Evolutionary conservation across 306 rosid genomes (phyloP).

Genomic region (Glycine latifolia): DNA sequence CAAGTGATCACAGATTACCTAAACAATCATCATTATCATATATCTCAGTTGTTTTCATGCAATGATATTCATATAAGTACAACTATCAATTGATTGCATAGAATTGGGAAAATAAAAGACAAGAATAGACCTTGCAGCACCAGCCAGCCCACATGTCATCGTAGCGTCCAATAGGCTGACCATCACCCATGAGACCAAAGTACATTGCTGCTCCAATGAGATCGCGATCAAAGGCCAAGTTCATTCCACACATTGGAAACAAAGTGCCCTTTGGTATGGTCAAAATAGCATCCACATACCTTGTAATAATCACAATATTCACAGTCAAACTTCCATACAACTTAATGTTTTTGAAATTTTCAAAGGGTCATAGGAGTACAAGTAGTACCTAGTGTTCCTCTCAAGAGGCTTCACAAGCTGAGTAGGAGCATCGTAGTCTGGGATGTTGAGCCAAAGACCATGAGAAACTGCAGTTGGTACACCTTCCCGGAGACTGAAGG

Average conservation of each 20-base stretch:
- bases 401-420: slow-evolving; percentile 95
- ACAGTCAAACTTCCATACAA: background rate
- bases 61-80: background rate
- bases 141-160: slow-evolving; percentile 99
- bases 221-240: slow-evolving; percentile 83
- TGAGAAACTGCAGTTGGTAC: slow-evolving; percentile 78
- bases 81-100: background rate
- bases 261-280: slow-evolving; percentile 63
- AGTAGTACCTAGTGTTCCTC: slow-evolving; percentile 75
- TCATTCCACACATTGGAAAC: slow-evolving; percentile 95
- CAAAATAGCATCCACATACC: slow-evolving; percentile 59
- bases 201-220: slow-evolving; percentile 95
- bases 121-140: slow-evolving; percentile 68
- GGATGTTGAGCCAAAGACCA: slow-evolving; percentile 81
- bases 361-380: background rate
- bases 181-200: slow-evolving; percentile 97
- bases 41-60: slow-evolving; percentile 33
- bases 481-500: slow-evolving; percentile 77
- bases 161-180: slow-evolving; percentile 93
- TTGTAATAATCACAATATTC: slow-evolving; percentile 27
- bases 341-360: background rate
- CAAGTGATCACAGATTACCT: slow-evolving; percentile 89
- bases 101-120: background rate
- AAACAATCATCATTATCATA: slow-evolving; percentile 14
- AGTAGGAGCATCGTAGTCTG: slow-evolving; percentile 88